A percentile compares a stretch with the other conserved stretches of the same genome.
phyloP scores from a whole-genome alignment of 164 flowering plant genomes.

The Cinnamomum chago region DNA sequence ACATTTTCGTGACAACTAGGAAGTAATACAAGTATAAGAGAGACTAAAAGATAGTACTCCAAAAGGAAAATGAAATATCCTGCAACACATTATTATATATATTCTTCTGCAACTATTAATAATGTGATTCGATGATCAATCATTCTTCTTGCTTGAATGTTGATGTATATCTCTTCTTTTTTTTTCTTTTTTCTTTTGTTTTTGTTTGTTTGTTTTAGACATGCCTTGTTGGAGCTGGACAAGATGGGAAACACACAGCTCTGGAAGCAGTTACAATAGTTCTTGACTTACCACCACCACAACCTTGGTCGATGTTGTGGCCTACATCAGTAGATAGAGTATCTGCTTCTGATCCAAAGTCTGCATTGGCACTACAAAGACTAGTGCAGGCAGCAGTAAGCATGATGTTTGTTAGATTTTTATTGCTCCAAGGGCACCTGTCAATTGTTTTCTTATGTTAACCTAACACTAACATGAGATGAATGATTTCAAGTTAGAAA shows the following conservation, averaged over 20 bases:
- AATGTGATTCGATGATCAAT: background rate
- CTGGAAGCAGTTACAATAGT: conserved; percentile 96
- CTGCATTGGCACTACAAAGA: conserved; percentile 89
- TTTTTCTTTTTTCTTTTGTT: conserved; percentile 3
- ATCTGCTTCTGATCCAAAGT: conserved; percentile 96
- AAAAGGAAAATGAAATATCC: too few relatives aligned
- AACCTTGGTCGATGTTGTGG: conserved; percentile 79
- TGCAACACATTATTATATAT: too few relatives aligned
- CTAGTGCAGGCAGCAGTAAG: conserved; percentile 98
- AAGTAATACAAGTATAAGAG: too few relatives aligned
- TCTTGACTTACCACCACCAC: conserved; percentile 97
- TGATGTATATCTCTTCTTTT: background rate
- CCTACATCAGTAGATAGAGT: conserved; percentile 79
- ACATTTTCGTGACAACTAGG: too few relatives aligned
- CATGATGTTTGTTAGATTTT: conserved; percentile 8
- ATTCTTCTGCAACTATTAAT: too few relatives aligned
- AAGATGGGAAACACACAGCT: conserved; percentile 95
- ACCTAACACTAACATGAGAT: background rate
- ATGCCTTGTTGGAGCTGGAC: conserved; percentile 98
- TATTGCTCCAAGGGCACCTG: background rate
- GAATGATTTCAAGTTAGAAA: background rate
- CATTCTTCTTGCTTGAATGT: background rate
- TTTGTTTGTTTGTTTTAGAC: conserved; percentile 44
- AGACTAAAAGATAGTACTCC: too few relatives aligned
- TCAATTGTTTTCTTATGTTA: background rate